Base-by-base conservation (phyloP, 306 rosid species). In the Vigna unguiculata region DNA sequence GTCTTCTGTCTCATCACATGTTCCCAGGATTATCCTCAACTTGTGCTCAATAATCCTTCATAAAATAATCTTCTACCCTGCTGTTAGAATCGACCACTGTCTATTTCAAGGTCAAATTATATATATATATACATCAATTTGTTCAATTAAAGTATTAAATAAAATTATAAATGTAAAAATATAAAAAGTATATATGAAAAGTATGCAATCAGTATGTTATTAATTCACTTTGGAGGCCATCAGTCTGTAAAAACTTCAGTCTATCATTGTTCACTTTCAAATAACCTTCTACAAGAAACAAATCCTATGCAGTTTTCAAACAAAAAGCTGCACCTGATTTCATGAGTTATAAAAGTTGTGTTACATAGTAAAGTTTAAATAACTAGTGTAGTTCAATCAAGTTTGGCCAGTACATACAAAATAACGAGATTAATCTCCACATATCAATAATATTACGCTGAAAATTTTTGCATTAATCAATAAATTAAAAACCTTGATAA, bases 1-100 rank as follows among this genome's bases (percentile, higher is more conserved):
- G 82, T 70, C 62, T 70, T 78, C 61, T 60, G 13, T 53, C 28
- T 15, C 4, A 36, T 22, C 71, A 78, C 82, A 36, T 55, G 81
- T 13, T 55, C 9, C 60, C 63, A 24, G 32, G 63, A 59, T 60
- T 58, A 53, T 58, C 67, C 48, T 8, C 15, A 72, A 32, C 2
- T 12, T 30, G 10, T 4, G 5, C 30, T n/a, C 5, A 68, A 22
- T 25, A 46, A 32, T 41, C 14, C 1, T 7, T 25, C 0, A 58
- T 78, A 40, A 64, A 72, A 41, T 63, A 52, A 62, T 49, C 6
- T 7, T 3, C 11, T 71, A 49, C n/a, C 74, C 25, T 63, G 22
- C 74, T 63, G 47, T 52, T 25, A 12, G 45, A 64, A 81, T 22
- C 36, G 61, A 64, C 62, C 66, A 2, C 25, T 54, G 71, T 61